Evolutionary conservation across 495 filamentous ascomycete genomes (phyloP).

Genomic region (Apiosordaria backusii): DNA sequence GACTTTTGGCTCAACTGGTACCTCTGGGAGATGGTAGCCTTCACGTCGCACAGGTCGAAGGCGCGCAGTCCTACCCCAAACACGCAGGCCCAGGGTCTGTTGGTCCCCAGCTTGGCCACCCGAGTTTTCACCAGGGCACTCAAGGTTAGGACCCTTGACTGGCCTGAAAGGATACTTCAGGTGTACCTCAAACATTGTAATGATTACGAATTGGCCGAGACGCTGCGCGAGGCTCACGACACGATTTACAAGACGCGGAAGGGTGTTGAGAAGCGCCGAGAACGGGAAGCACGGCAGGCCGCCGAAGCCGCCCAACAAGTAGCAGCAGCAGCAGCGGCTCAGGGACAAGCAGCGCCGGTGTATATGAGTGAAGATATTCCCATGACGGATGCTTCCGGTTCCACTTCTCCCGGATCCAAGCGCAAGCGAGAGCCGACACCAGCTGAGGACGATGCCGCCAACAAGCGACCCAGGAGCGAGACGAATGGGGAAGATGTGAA

Average conservation of each 20-base stretch:
- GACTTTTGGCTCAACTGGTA: constrained; percentile 94
- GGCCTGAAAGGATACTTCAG: constrained; percentile 85
- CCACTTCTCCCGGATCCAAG: constrained; percentile 48
- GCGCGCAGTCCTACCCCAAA: constrained; percentile 45
- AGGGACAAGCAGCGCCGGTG: constrained; percentile 18
- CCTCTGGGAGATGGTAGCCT: constrained; percentile 75
- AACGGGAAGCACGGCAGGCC: constrained; percentile 53
- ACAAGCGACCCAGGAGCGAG: constrained; percentile 57
- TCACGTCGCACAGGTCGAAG: constrained; percentile 38
- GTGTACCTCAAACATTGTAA: constrained; percentile 81
- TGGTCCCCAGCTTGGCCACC: constrained; percentile 62
- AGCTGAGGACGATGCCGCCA: constrained; percentile 45
- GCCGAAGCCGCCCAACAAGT: constrained; percentile 22
- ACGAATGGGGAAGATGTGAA: constrained; percentile 49
- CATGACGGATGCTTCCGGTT: constrained; percentile 27
- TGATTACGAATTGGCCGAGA: constrained; percentile 73
- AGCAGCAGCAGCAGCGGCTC: constrained; percentile 22
- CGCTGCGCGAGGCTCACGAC: constrained; percentile 65
- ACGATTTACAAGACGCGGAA: constrained; percentile 63
- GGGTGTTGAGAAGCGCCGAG: constrained; percentile 59
- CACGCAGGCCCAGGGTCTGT: constrained; percentile 31
- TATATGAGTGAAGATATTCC: constrained; percentile 20
- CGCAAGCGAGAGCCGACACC: constrained; percentile 60
- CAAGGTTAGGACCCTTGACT: constrained; percentile 68
- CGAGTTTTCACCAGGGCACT: constrained; percentile 71